These are phyloP conservation scores for Stipa capillata DNA, from an alignment of 176 grass and related monocot species.

Conservation along the genomic window DNA sequence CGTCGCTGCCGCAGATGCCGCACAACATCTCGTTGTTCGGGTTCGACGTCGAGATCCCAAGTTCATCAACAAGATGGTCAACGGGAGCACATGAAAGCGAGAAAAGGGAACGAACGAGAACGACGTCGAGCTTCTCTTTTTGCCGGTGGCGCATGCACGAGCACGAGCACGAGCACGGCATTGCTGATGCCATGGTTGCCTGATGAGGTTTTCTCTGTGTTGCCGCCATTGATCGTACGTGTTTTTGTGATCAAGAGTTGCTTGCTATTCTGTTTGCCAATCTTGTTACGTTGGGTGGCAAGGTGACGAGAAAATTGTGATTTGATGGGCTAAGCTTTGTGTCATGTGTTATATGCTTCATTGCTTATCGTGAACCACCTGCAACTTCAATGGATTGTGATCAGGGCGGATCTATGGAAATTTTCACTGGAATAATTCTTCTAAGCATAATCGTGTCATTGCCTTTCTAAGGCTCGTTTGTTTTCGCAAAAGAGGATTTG, in stretches of 20 bases:
- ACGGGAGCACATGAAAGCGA: not conserved
- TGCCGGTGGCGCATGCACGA: not conserved
- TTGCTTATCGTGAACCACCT: not conserved
- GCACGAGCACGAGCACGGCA: not conserved
- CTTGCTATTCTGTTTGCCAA: not conserved
- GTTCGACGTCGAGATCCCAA: conserved; percentile 24
- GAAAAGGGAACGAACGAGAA: no score
- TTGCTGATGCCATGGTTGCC: not conserved
- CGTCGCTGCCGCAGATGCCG: conserved; percentile 38
- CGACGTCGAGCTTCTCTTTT: not conserved
- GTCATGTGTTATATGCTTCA: not conserved
- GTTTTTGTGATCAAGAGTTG: not conserved
- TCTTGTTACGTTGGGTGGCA: not conserved
- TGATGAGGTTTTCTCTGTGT: not conserved
- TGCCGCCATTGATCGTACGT: not conserved
- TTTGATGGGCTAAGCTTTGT: not conserved
- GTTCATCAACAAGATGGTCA: conserved; percentile 40
- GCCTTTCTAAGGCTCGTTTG: not conserved
- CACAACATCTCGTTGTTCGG: conserved; percentile 31
- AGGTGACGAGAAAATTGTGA: not conserved
- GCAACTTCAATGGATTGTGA: not conserved
- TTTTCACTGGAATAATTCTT: not conserved
- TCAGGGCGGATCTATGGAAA: not conserved
- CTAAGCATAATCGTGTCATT: not conserved
- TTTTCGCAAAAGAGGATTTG: not conserved